Evolutionary conservation across 139 green algal species (phyloP).

Genomic region (Edaphochlamys debaryana): DNA sequence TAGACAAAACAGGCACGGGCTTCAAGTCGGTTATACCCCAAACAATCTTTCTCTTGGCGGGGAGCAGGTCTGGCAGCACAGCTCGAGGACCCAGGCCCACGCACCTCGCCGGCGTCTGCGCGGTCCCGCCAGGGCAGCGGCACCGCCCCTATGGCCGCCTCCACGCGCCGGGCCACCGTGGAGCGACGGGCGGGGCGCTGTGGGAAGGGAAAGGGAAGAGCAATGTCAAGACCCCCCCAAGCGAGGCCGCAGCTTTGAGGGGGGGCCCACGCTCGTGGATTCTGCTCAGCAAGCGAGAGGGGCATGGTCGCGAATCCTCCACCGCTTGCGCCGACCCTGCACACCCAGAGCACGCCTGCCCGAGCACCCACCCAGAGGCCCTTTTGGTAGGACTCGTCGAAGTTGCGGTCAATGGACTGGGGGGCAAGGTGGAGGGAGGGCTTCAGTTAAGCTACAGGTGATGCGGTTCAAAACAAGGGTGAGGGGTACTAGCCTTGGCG

Average conservation of each 20-base stretch:
- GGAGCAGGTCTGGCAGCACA: neutral
- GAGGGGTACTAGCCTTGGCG: no score
- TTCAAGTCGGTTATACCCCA: neutral
- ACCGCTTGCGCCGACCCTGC: no score
- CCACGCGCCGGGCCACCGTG: neutral
- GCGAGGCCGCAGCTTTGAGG: neutral
- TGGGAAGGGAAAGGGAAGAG: neutral
- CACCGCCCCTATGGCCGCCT: neutral
- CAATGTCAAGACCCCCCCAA: neutral
- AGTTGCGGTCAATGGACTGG: no score
- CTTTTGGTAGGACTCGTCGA: no score
- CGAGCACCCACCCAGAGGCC: no score
- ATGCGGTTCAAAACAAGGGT: no score
- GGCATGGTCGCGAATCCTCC: no score
- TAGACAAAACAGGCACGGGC: no score
- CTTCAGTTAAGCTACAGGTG: no score
- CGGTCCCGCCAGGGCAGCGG: neutral
- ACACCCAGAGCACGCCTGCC: no score
- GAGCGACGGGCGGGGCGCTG: slow-evolving; percentile 9
- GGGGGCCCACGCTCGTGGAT: neutral
- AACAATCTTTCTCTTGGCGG: neutral
- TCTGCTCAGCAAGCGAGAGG: no score
- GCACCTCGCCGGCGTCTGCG: neutral
- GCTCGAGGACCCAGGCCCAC: neutral
- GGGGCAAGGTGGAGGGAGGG: no score